Evolutionary conservation across 2,329 filamentous ascomycete species (phyloP).

Genomic region (Curvularia sp.): DNA sequence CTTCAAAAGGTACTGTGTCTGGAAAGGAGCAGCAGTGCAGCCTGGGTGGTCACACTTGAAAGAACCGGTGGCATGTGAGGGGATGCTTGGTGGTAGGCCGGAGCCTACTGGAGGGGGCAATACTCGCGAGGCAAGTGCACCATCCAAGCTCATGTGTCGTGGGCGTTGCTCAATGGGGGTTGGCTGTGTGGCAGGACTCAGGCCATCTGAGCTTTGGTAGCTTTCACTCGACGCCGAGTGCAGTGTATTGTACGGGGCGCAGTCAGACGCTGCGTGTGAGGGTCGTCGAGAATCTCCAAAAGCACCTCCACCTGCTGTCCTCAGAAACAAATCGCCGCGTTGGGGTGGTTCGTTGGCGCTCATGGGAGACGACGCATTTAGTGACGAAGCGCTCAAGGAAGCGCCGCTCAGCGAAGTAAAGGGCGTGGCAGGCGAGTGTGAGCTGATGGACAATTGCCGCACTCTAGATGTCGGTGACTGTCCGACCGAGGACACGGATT

Average conservation of each 20-base stretch:
- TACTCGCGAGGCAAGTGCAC: conserved; percentile 38
- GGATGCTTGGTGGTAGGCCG: conserved; percentile 37
- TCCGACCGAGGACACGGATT: conserved; percentile 46
- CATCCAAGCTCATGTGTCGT: conserved; percentile 43
- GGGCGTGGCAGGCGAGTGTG: conserved; percentile 41
- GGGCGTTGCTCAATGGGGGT: conserved; percentile 38
- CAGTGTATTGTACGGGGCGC: conserved; percentile 40
- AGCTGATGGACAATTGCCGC: conserved; percentile 45
- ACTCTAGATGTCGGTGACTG: conserved; percentile 47
- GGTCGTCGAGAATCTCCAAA: conserved; percentile 42
- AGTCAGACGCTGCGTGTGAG: conserved; percentile 48
- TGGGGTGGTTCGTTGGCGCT: conserved; percentile 39
- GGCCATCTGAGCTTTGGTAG: conserved; percentile 48
- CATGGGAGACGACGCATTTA: conserved; percentile 45
- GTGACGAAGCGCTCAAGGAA: conserved; percentile 34
- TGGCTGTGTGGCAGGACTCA: conserved; percentile 39
- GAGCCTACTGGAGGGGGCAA: conserved; percentile 43
- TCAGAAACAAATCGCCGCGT: conserved; percentile 42
- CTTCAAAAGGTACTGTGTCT: conserved; percentile 79
- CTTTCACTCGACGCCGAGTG: conserved; percentile 43
- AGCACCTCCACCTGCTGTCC: conserved; percentile 38
- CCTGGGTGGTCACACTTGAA: conserved; percentile 65
- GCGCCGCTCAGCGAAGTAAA: conserved; percentile 25
- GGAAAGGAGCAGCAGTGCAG: conserved; percentile 76
- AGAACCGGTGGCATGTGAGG: conserved; percentile 37